Evolutionary conservation across 2,329 filamentous ascomycete genomes (phyloP).

Genomic region (Alternaria angustiovoidea): DNA sequence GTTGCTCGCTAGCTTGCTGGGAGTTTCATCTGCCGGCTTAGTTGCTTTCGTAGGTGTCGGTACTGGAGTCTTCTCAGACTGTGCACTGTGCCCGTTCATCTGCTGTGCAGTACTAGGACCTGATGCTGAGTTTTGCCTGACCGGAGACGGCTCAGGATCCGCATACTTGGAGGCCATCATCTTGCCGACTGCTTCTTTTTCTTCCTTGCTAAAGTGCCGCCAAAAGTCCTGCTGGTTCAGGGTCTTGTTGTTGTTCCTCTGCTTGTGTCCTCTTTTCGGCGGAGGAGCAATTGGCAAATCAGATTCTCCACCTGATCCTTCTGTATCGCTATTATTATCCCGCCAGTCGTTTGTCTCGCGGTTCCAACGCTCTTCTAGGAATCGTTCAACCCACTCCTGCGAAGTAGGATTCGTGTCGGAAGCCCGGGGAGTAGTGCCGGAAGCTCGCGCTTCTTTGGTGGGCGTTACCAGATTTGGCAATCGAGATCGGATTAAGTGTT

Average conservation of each 20-base stretch:
- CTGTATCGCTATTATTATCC: constrained; percentile 74
- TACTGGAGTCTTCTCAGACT: constrained; percentile 29
- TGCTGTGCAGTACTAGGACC: constrained; percentile 22
- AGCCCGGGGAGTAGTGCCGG: constrained; percentile 38
- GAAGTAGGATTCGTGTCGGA: constrained; percentile 60
- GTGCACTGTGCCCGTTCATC: constrained; percentile 25
- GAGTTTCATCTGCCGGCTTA: constrained; percentile 29
- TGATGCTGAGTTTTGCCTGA: constrained; percentile 38
- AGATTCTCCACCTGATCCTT: constrained; percentile 31
- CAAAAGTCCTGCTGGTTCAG: constrained; percentile 61
- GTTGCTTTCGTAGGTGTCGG: constrained; percentile 26
- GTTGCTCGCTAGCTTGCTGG: constrained; percentile 22
- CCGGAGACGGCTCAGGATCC: constrained; percentile 44
- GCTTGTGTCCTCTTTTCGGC: constrained; percentile 51
- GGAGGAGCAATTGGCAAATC: constrained; percentile 29
- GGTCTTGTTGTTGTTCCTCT: constrained; percentile 56
- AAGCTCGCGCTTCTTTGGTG: constrained; percentile 28
- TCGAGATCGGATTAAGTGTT: constrained; percentile 51
- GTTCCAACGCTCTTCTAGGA: constrained; percentile 74
- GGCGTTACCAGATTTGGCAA: constrained; percentile 42
- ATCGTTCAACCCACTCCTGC: constrained; percentile 86
- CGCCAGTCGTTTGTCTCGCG: constrained; percentile 82
- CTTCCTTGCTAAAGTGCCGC: constrained; percentile 52
- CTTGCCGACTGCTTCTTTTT: constrained; percentile 51
- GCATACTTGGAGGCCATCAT: constrained; percentile 54